Percentiles rank a stretch among this genome's conserved stretches.
Conservation (phyloP, 768 basidiomycete genomes). For the Auricularia heimuer region DNA sequence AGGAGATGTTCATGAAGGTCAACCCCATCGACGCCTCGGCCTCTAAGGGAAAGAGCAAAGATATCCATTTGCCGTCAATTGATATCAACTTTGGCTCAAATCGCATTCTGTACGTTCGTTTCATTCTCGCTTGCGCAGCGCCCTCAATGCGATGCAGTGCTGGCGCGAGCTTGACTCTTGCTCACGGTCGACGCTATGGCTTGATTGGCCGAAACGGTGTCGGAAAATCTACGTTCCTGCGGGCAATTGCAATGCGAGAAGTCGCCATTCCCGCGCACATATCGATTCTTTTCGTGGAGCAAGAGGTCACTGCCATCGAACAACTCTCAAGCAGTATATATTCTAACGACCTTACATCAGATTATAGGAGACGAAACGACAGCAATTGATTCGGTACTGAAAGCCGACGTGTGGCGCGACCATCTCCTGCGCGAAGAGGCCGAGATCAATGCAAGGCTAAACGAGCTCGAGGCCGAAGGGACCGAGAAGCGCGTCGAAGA, state of each 20-base stretch:
- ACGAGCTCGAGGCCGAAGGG: constrained; percentile 59
- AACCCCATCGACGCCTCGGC: constrained; percentile 79
- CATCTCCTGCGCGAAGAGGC: constrained; percentile 80
- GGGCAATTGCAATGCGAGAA: constrained; percentile 91
- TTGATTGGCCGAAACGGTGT: constrained; percentile 81
- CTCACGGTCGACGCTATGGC: constrained; percentile 84
- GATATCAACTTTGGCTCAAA: constrained; percentile 96
- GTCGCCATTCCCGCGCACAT: constrained; percentile 91
- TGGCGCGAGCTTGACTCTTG: constrained; percentile 77
- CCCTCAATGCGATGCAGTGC: constrained; percentile 35
- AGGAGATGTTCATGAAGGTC: constrained; percentile 99
- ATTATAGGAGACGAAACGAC: constrained; percentile 88
- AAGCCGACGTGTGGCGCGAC: constrained; percentile 99
- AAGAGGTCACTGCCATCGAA: constrained; percentile 53
- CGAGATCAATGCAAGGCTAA: constrained; percentile 60
- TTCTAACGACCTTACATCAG: constrained; percentile 26
- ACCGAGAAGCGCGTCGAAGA: constrained; percentile 78
- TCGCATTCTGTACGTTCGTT: constrained; percentile 63
- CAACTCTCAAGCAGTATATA: constrained; percentile 5
- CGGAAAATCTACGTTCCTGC: constrained; percentile 88
- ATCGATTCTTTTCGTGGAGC: constrained; percentile 95
- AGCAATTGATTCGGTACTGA: constrained; percentile 91
- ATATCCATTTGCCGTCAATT: constrained; percentile 88
- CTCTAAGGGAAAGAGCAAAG: constrained; percentile 92
- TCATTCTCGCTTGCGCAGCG: constrained; percentile 6